These are phyloP conservation scores for Amaranthus hypochondriacus DNA, from an alignment of 148 eudicot genomes.

Conservation along the genomic window DNA sequence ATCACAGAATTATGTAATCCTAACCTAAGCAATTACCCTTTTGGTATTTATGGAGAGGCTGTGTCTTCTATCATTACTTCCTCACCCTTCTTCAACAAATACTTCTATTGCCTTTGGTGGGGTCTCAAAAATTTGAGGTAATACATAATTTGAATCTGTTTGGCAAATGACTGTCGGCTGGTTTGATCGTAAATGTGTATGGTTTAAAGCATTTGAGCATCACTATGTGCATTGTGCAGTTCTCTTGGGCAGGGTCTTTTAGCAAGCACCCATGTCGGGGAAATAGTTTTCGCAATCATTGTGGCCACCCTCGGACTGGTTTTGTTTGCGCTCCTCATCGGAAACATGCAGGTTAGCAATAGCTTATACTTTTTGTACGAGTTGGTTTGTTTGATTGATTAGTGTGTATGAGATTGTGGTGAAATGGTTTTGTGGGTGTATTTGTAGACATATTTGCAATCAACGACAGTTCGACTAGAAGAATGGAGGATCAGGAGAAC, in stretches of 20 bases:
- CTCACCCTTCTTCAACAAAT: slow-evolving; percentile 49
- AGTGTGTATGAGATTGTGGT: neutral
- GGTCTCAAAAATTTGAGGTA: slow-evolving; percentile 83
- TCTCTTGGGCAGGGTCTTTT: slow-evolving; percentile 58
- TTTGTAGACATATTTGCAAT: slow-evolving; percentile 71
- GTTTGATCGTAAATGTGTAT: neutral
- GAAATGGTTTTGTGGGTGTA: neutral
- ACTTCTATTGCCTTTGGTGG: slow-evolving; percentile 92
- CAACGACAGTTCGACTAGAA: slow-evolving; percentile 64
- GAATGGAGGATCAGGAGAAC: slow-evolving; percentile 83
- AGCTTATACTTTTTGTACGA: no score
- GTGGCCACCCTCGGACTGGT: slow-evolving; percentile 69
- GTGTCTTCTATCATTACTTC: slow-evolving; percentile 39
- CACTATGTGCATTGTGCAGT: slow-evolving; percentile 51
- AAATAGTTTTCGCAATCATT: slow-evolving; percentile 56
- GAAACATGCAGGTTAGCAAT: slow-evolving; percentile 80
- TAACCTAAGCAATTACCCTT: slow-evolving; percentile 27
- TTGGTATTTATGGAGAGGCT: slow-evolving; percentile 69
- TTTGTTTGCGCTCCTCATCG: slow-evolving; percentile 76
- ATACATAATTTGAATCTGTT: neutral
- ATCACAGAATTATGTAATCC: slow-evolving; percentile 47
- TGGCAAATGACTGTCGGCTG: no score
- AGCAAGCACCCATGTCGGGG: slow-evolving; percentile 64
- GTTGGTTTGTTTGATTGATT: no score
- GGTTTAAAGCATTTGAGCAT: neutral